A percentile compares a stretch with the other conserved stretches of the same genome.
phyloP scores from a whole-genome alignment of 2,329 filamentous ascomycete species.

The Trichoderma koningii region DNA sequence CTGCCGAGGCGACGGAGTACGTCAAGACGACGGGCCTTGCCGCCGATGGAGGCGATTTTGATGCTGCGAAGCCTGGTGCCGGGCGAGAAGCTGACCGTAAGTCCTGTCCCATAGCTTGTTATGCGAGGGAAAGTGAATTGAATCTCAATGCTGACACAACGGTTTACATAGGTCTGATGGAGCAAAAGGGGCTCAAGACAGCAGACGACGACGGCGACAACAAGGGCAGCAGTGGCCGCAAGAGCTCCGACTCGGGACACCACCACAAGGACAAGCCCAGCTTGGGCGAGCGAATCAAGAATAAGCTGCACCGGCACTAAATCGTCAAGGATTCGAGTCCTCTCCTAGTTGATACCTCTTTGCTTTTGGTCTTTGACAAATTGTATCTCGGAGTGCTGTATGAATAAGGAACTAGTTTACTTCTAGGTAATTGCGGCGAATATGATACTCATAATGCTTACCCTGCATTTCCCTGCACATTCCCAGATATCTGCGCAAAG shows the following conservation, averaged over 20 bases:
- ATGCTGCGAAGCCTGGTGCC: constrained; percentile 64
- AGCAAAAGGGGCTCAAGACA: constrained; percentile 37
- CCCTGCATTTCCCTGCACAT: too few species aligned
- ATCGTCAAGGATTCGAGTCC: not conserved
- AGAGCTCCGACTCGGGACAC: constrained; percentile 14
- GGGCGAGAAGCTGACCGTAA: constrained; percentile 67
- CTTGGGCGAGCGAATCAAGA: constrained; percentile 67
- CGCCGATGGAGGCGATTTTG: constrained; percentile 69
- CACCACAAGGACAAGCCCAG: constrained; percentile 50
- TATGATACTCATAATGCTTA: too few species aligned
- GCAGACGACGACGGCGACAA: constrained; percentile 26
- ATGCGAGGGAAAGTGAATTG: too few species aligned
- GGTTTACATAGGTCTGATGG: constrained; percentile 37
- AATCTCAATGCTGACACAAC: not conserved
- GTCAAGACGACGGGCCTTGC: constrained; percentile 60
- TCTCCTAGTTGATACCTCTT: not conserved
- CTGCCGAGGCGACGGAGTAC: constrained; percentile 56
- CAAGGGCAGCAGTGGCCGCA: not conserved
- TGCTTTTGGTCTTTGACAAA: not conserved
- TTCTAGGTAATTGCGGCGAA: too few species aligned
- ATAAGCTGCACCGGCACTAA: constrained; percentile 61
- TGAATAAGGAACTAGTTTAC: not conserved
- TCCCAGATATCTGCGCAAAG: too few species aligned
- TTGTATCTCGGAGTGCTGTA: not conserved
- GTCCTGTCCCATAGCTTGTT: constrained; percentile 32